Evolutionary conservation across 73 alveolate species (phyloP), one percentile per base, ranked within the genome.

Genomic region (Breviolum minutum): DNA sequence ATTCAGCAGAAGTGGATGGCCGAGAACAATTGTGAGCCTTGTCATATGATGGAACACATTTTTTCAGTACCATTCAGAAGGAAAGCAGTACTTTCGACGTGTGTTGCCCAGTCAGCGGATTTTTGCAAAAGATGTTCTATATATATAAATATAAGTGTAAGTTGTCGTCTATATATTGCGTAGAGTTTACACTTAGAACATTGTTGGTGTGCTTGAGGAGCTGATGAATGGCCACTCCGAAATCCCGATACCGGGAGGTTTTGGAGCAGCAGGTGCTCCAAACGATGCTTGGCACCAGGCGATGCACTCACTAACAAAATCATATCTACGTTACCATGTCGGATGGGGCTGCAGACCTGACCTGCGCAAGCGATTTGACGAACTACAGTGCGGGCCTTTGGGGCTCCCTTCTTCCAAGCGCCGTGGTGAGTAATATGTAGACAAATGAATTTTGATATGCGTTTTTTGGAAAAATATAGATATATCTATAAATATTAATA

Each of bases 221-320:
- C 86, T 76, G 27, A 76, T 76, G 86, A 20, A 63, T 8, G 86
- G 86, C 60, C 86, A n/a, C 20, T 27, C 63, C 86, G 63, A 76
- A 29, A 63, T 76, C 20, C 86, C 86, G 7, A 76, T 76, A 7
- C 86, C 86, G 6, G 86, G 86, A 13, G 86, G 86, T 63, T 76
- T 76, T 20, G 86, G 86, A 29, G 86, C 86, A 8, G 86, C 86
- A 14, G 86, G 86, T 8, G 86, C 27, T 76, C 86, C 86, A 8
- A 76, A 76, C 20, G 86, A 76, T n/a, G 63, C 14, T 5, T 76
- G 86, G 86, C 86, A 76, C 29, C 63, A n/a, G 8, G 14, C 19
- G 27, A 76, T 76, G 86, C 86, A 76, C 63, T 5, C 63, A 5
- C 60, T 76, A 7, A 27, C 86, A 60, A 76, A 76, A 20, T 8